Evolutionary conservation across 805 yeast species (phyloP), one percentile per base, ranked within the genome.

Genomic region (Suhomyces xylopsoci): DNA sequence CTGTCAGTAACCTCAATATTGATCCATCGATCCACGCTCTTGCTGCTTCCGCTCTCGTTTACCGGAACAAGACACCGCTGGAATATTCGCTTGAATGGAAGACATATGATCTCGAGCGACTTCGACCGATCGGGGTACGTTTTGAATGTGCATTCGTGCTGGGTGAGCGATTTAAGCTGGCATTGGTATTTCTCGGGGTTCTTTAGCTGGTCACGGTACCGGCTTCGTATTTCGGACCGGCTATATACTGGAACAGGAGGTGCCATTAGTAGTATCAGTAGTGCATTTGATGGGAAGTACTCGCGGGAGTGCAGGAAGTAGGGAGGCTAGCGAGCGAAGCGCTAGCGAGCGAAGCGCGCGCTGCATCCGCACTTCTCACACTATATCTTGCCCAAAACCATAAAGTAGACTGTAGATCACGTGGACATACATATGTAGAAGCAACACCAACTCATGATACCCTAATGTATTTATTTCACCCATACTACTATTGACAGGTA

Each of bases 231-330:
- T 30, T 76, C 77, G 12, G 55, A 48, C 15, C 66, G 56, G 30
- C 58, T 58, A 49, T 66, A 66, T 7, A 76, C 78, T 3, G 77
- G 78, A 20, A 77, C 71, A 7, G 79, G 78, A 17, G 80, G 80
- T 10, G 79, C 76, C 80, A 76, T 76, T 22, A 15, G n/a, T n/a
- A n/a, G n/a, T n/a, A n/a, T n/a, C n/a, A n/a, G n/a, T n/a, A n/a
- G n/a, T n/a, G n/a, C n/a, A n/a, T n/a, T n/a, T n/a, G n/a, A n/a
- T n/a, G n/a, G n/a, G n/a, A n/a, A n/a, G n/a, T n/a, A n/a, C n/a
- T n/a, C n/a, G n/a, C n/a, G n/a, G n/a, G n/a, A n/a, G n/a, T n/a
- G n/a, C n/a, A n/a, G n/a, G n/a, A n/a, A n/a, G n/a, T n/a, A n/a
- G n/a, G n/a, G n/a, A n/a, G n/a, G n/a, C n/a, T n/a, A n/a, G n/a